These are phyloP conservation scores for Chimonanthus salicifolius DNA, from an alignment of 164 flowering plant species.

Conservation along the genomic window DNA sequence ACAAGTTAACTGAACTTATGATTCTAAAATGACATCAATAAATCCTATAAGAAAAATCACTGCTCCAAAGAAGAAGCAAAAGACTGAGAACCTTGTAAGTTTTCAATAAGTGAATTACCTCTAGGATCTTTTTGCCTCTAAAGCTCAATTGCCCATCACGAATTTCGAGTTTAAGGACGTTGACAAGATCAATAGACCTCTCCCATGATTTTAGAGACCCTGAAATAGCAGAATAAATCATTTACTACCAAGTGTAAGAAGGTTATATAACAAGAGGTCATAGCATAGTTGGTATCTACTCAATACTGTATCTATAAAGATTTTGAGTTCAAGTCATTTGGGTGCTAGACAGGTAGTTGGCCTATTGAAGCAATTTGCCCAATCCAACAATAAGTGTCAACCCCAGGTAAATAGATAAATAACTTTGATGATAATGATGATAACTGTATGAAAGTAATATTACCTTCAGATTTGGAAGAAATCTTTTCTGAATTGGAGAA, in stretches of 20 bases:
- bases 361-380: neutral
- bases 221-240: constrained; percentile 24
- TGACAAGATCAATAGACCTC: constrained; percentile 75
- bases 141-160: constrained; percentile 94
- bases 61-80: too few relatives aligned
- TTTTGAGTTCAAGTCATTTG: neutral
- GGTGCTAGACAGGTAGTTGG: too few relatives aligned
- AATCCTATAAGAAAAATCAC: too few relatives aligned
- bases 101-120: constrained; percentile 44
- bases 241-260: neutral
- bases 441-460: neutral
- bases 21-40: too few relatives aligned
- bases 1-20: too few relatives aligned
- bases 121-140: constrained; percentile 82
- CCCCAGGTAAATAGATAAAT: neutral
- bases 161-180: constrained; percentile 80
- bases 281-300: neutral
- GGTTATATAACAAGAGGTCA: neutral
- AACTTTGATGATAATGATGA: neutral
- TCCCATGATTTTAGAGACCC: constrained; percentile 72
- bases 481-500: constrained; percentile 55
- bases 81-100: neutral
- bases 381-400: neutral
- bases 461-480: constrained; percentile 75
- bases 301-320: neutral